phyloP scores from a whole-genome alignment of 2,329 filamentous ascomycete genomes.

The Xylaria sp. region DNA sequence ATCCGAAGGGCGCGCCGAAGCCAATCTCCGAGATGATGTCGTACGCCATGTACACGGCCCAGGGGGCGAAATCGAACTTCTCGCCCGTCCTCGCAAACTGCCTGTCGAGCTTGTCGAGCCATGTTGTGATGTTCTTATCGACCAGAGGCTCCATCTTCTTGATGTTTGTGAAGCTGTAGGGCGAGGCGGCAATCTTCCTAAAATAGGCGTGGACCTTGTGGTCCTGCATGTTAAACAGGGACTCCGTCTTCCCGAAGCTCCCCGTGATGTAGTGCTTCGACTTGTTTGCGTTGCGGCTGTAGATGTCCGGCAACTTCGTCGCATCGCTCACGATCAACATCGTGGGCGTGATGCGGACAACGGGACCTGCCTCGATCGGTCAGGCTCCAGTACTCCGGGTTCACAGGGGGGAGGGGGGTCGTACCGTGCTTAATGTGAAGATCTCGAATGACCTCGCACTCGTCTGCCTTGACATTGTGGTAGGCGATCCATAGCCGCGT shows the following conservation, averaged over 20 bases:
- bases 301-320: constrained; percentile 57
- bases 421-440: constrained; percentile 54
- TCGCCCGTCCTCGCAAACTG: constrained; percentile 49
- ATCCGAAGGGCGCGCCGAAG: constrained; percentile 59
- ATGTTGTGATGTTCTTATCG: constrained; percentile 52
- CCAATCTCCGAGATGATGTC: constrained; percentile 60
- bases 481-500: constrained; percentile 58
- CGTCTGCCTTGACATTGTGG: constrained; percentile 51
- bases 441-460: constrained; percentile 44
- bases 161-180: constrained; percentile 59
- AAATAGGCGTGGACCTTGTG: constrained; percentile 53
- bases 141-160: constrained; percentile 62
- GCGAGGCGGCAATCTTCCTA: constrained; percentile 56
- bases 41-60: constrained; percentile 60
- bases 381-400: constrained; percentile 37
- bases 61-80: constrained; percentile 57
- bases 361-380: constrained; percentile 34
- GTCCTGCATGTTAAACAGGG: constrained; percentile 61
- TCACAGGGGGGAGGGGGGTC: neutral
- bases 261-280: constrained; percentile 62
- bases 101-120: constrained; percentile 50
- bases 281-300: constrained; percentile 58
- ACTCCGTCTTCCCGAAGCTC: constrained; percentile 57
- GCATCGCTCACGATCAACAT: constrained; percentile 57
- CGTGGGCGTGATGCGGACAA: constrained; percentile 56